Percentiles rank a stretch among this genome's conserved stretches.
Evolutionary conservation across 1,139 yeast species (phyloP).

Genomic region (Geotrichum phurueaensis): DNA sequence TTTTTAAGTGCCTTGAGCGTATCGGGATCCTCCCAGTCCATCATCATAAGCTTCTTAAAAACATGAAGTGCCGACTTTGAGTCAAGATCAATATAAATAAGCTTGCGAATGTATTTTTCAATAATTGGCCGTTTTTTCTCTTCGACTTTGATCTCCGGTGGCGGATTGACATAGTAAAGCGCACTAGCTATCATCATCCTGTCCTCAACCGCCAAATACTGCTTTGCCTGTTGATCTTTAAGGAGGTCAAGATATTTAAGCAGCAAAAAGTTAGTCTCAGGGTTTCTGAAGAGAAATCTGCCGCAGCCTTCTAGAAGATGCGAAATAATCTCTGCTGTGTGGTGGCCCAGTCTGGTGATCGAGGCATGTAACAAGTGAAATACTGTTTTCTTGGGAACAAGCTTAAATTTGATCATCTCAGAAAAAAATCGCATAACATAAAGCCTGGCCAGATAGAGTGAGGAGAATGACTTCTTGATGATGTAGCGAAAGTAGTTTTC

Average conservation of each 20-base stretch:
- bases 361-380: constrained; percentile 60
- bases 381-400: constrained; percentile 64
- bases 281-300: constrained; percentile 54
- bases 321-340: constrained; percentile 50
- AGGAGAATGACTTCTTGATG: constrained; percentile 23
- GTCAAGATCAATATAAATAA: constrained; percentile 45
- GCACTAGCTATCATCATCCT: constrained; percentile 58
- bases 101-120: constrained; percentile 34
- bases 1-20: constrained; percentile 42
- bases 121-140: constrained; percentile 28
- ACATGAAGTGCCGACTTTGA: constrained; percentile 37
- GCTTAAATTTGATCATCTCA: constrained; percentile 70
- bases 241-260: constrained; percentile 56
- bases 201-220: constrained; percentile 49
- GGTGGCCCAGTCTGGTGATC: constrained; percentile 22
- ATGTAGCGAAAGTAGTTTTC: constrained; percentile 38
- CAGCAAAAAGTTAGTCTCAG: constrained; percentile 57
- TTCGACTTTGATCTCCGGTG: constrained; percentile 29
- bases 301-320: constrained; percentile 69
- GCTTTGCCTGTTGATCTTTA: constrained; percentile 46
- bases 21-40: constrained; percentile 46
- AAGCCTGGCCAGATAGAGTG: constrained; percentile 36
- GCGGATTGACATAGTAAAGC: constrained; percentile 53
- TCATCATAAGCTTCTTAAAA: constrained; percentile 40
- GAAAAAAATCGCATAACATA: constrained; percentile 48